Evolutionary conservation across 164 flowering plant species (phyloP), one percentile per base, ranked within the genome.

Genomic region (Piper betle): DNA sequence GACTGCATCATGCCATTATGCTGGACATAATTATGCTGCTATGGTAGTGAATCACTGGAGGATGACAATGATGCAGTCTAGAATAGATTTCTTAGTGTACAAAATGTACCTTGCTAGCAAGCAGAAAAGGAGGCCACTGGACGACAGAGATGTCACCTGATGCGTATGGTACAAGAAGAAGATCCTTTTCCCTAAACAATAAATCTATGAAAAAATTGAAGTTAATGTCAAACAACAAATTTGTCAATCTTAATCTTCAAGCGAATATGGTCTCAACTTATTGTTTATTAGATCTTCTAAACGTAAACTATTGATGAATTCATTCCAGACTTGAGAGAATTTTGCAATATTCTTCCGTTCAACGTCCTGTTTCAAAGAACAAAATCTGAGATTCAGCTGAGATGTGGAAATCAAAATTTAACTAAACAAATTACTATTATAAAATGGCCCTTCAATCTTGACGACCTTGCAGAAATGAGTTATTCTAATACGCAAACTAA

Each of bases 41-140:
- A 25, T 25, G 33, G 33, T 25, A 25, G 33, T 25, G 33, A 25
- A 25, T 25, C 33, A 25, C 33, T 25, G 1, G 33, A 25, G 33
- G 33, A 25, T 25, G 33, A 25, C 33, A 25, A 25, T 25, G 33
- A 25, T 25, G 33, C 1, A 25, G 33, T 25, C 33, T 25, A 25
- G 33, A 25, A 25, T 25, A 25, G 33, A 25, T 25, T 25, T 25
- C 33, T 25, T 25, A 0, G 33, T 25, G 33, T 25, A 25, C 33
- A 25, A 25, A 25, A 56, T 38, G 8, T 78, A 88, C 98, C 86
- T 89, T 89, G 70, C 97, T 93, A 63, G 97, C 98, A 59, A 93
- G 96, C 73, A 93, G 73, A 66, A 93, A 93, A 68, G 92, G 96
- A 60, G 98, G 98, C 97, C 97, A 93, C 74, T 89, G 98, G 62